Evolutionary conservation across 1,284 basidiomycete genomes (phyloP).

Genomic region (Malassezia globosa): DNA sequence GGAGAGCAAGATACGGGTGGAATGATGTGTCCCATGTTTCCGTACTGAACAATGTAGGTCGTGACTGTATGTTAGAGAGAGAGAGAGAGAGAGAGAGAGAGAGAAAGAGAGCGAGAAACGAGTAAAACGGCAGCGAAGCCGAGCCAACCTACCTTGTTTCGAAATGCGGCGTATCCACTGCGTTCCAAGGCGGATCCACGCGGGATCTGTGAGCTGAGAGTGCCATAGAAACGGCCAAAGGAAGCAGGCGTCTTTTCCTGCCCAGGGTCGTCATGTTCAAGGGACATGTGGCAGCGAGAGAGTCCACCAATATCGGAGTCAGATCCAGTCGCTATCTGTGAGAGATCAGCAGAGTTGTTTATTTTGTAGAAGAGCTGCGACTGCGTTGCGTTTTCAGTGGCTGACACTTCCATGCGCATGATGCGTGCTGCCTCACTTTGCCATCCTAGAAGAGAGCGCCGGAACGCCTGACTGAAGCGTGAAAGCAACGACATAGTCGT

Average conservation of each 20-base stretch:
- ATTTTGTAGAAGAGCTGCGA: constrained; percentile 30
- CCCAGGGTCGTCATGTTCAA: constrained; percentile 10
- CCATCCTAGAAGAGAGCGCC: constrained; percentile 31
- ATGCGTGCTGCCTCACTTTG: constrained; percentile 33
- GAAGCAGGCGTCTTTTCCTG: constrained; percentile 15
- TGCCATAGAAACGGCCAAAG: constrained; percentile 45
- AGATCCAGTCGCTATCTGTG: constrained; percentile 59
- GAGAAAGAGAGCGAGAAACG: too few species aligned
- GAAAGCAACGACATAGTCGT: constrained; percentile 25
- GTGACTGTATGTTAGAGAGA: too few species aligned
- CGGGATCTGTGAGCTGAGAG: constrained; percentile 45
- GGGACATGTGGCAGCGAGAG: constrained; percentile 52
- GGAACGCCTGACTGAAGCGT: constrained; percentile 29
- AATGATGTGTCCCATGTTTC: constrained; percentile 66
- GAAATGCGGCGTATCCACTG: constrained; percentile 60
- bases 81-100: too few species aligned
- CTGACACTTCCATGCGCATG: constrained; percentile 40
- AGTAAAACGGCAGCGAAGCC: too few species aligned
- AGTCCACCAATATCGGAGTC: constrained; percentile 75
- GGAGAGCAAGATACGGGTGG: constrained; percentile 65
- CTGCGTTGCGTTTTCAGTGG: constrained; percentile 22
- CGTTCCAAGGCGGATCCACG: constrained; percentile 43
- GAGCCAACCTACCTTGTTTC: too few species aligned
- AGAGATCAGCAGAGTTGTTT: constrained; percentile 21
- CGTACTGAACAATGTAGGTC: constrained; percentile 64